A percentile compares a stretch with the other conserved stretches of the same genome.
phyloP scores from a whole-genome alignment of 176 grass and related monocot genomes.

The Phoenix roebelenii region DNA sequence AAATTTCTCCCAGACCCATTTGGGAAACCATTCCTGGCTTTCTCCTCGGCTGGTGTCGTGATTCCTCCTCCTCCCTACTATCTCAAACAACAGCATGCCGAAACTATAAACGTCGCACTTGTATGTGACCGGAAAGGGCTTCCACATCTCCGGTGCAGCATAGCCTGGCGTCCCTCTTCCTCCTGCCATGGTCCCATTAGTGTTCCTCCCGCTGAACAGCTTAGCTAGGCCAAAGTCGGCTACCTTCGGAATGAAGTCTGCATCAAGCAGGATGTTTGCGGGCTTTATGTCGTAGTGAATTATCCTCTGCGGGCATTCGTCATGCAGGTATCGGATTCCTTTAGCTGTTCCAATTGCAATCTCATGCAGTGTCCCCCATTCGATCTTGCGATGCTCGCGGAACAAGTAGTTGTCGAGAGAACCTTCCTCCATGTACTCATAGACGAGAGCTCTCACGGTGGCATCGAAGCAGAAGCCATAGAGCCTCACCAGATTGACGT shows the following conservation, averaged over 20 bases:
- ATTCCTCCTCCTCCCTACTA: constrained; percentile 2
- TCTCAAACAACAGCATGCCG: constrained; percentile 12
- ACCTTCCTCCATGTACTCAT: constrained; percentile 4
- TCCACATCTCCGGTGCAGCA: constrained; percentile 5
- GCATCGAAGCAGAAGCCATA: background rate
- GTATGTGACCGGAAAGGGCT: background rate
- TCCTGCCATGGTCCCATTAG: background rate
- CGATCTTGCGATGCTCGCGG: background rate
- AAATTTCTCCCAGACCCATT: background rate
- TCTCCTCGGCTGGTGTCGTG: no score
- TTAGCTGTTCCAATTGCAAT: constrained; percentile 1
- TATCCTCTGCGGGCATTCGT: constrained; percentile 4
- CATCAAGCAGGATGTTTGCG: background rate
- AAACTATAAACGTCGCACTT: constrained; percentile 14
- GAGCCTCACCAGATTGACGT: no score
- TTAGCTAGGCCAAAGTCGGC: constrained; percentile 10
- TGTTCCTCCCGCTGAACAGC: background rate
- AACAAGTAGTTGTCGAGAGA: constrained; percentile 2
- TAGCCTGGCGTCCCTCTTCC: constrained; percentile 1
- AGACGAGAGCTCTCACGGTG: background rate
- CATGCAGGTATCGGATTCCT: constrained; percentile 6
- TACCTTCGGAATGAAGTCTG: constrained; percentile 1
- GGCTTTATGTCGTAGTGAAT: constrained; percentile 13
- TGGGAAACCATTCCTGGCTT: background rate
- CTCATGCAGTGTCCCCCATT: background rate